Conservation (phyloP, 768 basidiomycete genomes). For the Hericium alpestre region DNA sequence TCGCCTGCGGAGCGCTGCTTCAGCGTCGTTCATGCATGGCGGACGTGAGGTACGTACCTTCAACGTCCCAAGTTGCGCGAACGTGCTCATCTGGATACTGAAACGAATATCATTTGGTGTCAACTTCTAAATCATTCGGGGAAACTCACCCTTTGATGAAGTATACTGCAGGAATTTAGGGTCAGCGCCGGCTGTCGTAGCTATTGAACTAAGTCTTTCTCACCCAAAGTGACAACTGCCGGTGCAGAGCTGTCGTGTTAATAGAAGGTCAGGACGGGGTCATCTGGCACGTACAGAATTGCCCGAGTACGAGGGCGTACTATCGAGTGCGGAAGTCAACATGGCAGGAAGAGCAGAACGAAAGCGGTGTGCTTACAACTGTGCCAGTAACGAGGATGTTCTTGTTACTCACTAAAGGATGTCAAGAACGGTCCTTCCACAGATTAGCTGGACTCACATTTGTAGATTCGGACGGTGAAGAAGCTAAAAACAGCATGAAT, state of each 20-base stretch:
- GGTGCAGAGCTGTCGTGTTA: no score
- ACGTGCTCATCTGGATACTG: neutral
- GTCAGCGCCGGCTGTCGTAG: neutral
- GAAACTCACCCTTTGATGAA: neutral
- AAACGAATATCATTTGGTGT: neutral
- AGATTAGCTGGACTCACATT: constrained; percentile 3
- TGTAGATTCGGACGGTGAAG: constrained; percentile 11
- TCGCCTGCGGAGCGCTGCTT: constrained; percentile 22
- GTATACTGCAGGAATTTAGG: neutral
- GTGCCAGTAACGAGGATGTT: neutral
- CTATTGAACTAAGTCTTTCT: no score
- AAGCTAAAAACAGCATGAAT: neutral
- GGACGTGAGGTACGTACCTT: neutral
- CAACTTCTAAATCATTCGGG: no score
- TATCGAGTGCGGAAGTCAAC: neutral
- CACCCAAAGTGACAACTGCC: no score
- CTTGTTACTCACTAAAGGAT: neutral
- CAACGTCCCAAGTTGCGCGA: neutral
- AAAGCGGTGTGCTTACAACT: neutral
- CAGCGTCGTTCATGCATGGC: neutral
- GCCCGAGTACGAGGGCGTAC: neutral
- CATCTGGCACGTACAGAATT: neutral
- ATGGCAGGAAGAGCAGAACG: no score
- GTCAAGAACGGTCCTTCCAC: neutral
- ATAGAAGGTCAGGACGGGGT: neutral